A percentile compares a stretch with the other conserved stretches of the same genome.
These are phyloP conservation scores for Sporobolomyces pararoseus DNA, from an alignment of 768 basidiomycete genomes.

Conservation along the genomic window DNA sequence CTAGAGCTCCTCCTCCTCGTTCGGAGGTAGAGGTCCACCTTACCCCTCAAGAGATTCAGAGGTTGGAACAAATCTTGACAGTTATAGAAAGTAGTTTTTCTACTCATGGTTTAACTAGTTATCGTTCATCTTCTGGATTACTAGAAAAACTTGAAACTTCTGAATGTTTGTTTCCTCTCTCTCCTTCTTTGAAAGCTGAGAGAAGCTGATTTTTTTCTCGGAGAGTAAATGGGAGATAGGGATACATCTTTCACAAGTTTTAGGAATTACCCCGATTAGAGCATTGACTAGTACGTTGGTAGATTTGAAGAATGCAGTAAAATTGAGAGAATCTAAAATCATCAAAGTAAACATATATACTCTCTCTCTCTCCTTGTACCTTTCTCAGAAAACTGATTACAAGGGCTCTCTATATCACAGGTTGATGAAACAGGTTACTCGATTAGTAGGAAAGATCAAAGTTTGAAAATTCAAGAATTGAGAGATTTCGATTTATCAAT, in stretches of 20 bases:
- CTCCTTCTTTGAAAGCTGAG: not conserved
- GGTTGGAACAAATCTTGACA: not conserved
- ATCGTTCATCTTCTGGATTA: slow-evolving; percentile 3
- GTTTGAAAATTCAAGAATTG: slow-evolving; percentile 5
- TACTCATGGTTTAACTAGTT: not conserved
- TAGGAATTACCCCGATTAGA: not conserved
- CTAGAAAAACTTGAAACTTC: not conserved
- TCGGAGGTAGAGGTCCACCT: no score
- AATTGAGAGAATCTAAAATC: not conserved
- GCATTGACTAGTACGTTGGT: slow-evolving; percentile 5
- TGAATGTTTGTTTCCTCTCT: slow-evolving; percentile 1
- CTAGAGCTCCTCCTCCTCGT: not conserved
- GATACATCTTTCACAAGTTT: slow-evolving; percentile 14
- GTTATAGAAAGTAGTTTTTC: not conserved
- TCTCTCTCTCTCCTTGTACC: not conserved
- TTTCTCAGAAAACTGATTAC: not conserved
- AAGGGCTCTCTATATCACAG: slow-evolving; percentile 10
- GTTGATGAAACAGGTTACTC: slow-evolving; percentile 39
- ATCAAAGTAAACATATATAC: slow-evolving; percentile 2
- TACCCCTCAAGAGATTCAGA: not conserved
- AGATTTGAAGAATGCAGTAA: slow-evolving; percentile 20
- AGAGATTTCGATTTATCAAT: slow-evolving; percentile 14
- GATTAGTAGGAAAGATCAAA: slow-evolving; percentile 17
- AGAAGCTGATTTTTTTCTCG: not conserved
- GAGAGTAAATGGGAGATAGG: not conserved